Evolutionary conservation across 1,284 basidiomycete species (phyloP), one percentile per base, ranked within the genome.

Genomic region (Inonotus hispidus): DNA sequence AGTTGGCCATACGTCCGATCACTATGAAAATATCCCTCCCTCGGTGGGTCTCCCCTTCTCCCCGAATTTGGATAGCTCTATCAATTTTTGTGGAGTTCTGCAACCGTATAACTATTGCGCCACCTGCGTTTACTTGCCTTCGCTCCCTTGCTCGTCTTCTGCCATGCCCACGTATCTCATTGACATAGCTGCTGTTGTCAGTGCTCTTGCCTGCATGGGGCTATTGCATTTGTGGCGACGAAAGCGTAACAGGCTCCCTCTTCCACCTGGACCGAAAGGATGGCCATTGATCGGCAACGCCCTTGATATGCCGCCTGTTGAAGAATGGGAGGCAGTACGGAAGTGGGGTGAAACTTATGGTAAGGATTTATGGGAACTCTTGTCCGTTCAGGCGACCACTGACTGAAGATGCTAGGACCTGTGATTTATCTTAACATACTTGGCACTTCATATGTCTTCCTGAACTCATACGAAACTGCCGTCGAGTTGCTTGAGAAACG

Each of bases 401-500:
- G 14, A 69, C 73, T 46, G 80, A 78, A 78, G 59, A 73, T 14
- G 72, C 46, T 21, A 88, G 86, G 86, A 39, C 81, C 83, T 58
- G 81, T 88, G 27, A 77, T 79, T 59, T 83, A 82, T 32, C 27
- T 64, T 7, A 37, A 60, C 23, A 53, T 57, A 21, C 32, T 64
- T 19, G 66, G 65, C 11, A 53, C 38, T 10, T 58, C 60, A 41
- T 73, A 86, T 32, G 69, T 90, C 53, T 74, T 88, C 55, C 68
- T 90, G 35, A 87, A 85, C 70, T 82, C 80, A 10, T 72, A 76
- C 7, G 74, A 80, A 66, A 68, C 75, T 35, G 83, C 84, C 2
- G 67, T 74, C 53, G 84, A 85, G 45, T 75, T 90, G 71, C 76
- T 90, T 52, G 84, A 88, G 69, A 85, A 84, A 72, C 83, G 85